Conservation (phyloP, 1,139 yeast species). For the Candida labiduridarum region DNA sequence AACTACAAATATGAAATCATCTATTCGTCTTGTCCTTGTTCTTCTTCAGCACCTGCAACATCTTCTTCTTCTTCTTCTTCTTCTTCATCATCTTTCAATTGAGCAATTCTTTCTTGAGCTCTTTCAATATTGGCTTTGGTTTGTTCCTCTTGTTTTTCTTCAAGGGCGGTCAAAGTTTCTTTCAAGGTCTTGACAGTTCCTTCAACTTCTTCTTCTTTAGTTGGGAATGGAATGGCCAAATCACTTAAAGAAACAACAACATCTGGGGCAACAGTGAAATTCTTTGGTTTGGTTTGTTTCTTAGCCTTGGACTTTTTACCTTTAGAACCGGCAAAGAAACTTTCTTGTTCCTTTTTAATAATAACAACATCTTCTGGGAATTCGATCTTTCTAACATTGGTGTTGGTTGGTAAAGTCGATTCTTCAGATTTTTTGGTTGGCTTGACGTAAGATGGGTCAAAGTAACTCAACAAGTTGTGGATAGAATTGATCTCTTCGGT, state of each 20-base stretch:
- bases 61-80: conserved; percentile 29
- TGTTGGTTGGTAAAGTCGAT: conserved; percentile 25
- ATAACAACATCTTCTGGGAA: conserved; percentile 67
- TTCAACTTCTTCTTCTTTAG: conserved; percentile 72
- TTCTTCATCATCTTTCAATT: conserved; percentile 51
- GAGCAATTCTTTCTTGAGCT: conserved; percentile 76
- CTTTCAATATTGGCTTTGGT: conserved; percentile 74
- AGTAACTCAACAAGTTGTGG: conserved; percentile 67
- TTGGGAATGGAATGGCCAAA: conserved; percentile 80
- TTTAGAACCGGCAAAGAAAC: conserved; percentile 57
- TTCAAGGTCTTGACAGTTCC: conserved; percentile 68
- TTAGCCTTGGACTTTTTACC: conserved; percentile 38
- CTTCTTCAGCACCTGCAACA: conserved; percentile 17
- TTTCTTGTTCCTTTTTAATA: conserved; percentile 67
- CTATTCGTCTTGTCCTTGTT: conserved; percentile 11
- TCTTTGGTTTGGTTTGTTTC: conserved; percentile 48
- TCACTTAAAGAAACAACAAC: conserved; percentile 78
- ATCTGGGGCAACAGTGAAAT: conserved; percentile 77
- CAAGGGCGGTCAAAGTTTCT: conserved; percentile 71
- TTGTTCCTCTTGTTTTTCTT: conserved; percentile 77
- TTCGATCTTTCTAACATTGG: conserved; percentile 51
- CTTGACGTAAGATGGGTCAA: conserved; percentile 79
- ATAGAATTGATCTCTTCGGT: conserved; percentile 72
- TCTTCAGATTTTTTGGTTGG: conserved; percentile 38
- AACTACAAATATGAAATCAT: not conserved